Base-by-base conservation (phyloP, 2,329 filamentous ascomycete genomes). In the Helicocarpus griseus region DNA sequence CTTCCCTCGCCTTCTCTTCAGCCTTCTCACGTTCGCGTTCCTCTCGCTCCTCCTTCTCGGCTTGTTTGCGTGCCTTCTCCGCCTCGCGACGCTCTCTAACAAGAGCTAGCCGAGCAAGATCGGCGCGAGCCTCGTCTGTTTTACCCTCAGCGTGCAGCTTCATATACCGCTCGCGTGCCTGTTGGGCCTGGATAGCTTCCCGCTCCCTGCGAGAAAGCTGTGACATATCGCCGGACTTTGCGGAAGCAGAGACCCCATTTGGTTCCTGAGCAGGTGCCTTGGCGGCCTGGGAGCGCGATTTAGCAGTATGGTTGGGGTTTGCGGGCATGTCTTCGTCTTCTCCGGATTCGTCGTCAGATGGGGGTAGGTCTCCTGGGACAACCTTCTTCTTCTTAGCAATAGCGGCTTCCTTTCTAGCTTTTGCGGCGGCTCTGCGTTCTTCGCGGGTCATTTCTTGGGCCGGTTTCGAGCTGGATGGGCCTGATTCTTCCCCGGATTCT, bases 131-230 rank as follows among this genome's bases (percentile, higher is more conserved):
- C 77, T 96, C 87, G 55, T 98, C 93, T 41, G 93, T 97, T 82
- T 97, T 97, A 63, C 91, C 91, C 65, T 89, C 86, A 52, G 89
- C 87, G 64, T 96, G 91, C 61, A 96, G 70, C 73, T 94, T 95
- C 76, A 89, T 81, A 65, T 95, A 96, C 59, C 83, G 80, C 75
- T 95, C 90, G 69, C 89, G 90, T 28, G 88, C 89, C 66, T 91
- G 86, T 56, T 86, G 84, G 1, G 90, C 90, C 72, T 95, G 86
- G 31, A 93, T 64, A 2, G 90, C 87, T 74, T 97, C 85, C 19
- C 83, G 73, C 73, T 87, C 85, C 28, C 82, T 77, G 47, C 85
- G 76, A 35, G 79, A 83, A 44, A 87, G 70, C 65, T 86, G 80
- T 22, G 70, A 70, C 36, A 66, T 65, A 50, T 73, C 73, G 36